Evolutionary conservation across 129 eudicot genomes (phyloP).

Genomic region (Flaveria linearis): DNA sequence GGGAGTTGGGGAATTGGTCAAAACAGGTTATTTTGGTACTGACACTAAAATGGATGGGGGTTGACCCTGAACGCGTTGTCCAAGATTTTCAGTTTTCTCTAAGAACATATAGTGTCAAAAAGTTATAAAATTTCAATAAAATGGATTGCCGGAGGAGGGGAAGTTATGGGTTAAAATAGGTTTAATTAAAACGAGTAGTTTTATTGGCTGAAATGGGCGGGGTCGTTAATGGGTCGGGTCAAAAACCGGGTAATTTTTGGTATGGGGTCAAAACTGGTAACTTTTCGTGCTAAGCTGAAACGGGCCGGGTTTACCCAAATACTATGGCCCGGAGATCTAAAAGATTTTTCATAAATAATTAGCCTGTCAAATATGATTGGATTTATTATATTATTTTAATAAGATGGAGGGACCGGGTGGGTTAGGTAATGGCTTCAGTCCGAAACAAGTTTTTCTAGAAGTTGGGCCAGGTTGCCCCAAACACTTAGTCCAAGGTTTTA

Average conservation of each 20-base stretch:
- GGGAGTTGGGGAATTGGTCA: background rate
- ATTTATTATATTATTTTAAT: background rate
- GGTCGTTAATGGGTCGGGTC: background rate
- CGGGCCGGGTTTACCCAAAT: background rate
- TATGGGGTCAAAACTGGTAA: background rate
- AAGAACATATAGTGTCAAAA: background rate
- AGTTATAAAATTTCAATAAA: background rate
- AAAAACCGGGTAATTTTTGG: background rate
- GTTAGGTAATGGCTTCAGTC: background rate
- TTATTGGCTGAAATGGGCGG: background rate
- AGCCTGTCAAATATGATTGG: background rate
- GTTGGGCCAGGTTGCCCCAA: background rate
- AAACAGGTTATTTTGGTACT: background rate
- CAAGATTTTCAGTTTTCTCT: background rate
- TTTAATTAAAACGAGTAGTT: too few relatives aligned
- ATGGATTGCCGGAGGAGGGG: background rate
- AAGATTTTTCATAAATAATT: too few relatives aligned
- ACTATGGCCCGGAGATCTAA: background rate
- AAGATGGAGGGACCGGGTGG: background rate
- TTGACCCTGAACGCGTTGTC: background rate
- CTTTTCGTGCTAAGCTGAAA: background rate
- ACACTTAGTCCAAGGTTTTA: background rate
- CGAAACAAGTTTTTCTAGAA: background rate
- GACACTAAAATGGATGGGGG: background rate
- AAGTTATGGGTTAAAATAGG: background rate